Conservation (phyloP, 495 filamentous ascomycete species). For the Friedmanniomyces simplex region DNA sequence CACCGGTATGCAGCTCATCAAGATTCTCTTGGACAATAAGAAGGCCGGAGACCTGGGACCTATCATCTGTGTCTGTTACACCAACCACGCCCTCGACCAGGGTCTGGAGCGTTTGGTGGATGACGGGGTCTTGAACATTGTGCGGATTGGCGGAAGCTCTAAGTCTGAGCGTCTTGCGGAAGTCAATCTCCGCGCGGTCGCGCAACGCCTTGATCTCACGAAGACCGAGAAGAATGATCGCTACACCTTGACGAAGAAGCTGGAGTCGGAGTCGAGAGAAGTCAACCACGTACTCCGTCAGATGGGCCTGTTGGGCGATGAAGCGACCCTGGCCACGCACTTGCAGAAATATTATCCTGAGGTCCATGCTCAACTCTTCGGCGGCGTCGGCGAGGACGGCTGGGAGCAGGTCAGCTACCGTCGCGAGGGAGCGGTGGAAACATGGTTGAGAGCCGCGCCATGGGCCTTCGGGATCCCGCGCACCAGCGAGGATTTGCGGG, state of each 20-base stretch:
- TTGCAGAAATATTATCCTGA: slow-evolving; percentile 8
- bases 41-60: slow-evolving; percentile 44
- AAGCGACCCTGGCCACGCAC: slow-evolving; percentile 17
- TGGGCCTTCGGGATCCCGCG: not conserved
- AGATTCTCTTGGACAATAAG: slow-evolving; percentile 53
- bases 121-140: slow-evolving; percentile 45
- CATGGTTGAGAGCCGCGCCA: not conserved
- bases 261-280: slow-evolving; percentile 25
- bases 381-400: slow-evolving; percentile 29
- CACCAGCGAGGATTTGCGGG: slow-evolving; percentile 8
- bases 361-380: slow-evolving; percentile 8
- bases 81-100: slow-evolving; percentile 66
- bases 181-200: slow-evolving; percentile 39
- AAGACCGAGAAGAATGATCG: slow-evolving; percentile 33
- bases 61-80: slow-evolving; percentile 53
- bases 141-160: slow-evolving; percentile 59
- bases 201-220: slow-evolving; percentile 28
- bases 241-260: slow-evolving; percentile 17
- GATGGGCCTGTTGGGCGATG: slow-evolving; percentile 6
- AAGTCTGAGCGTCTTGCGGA: slow-evolving; percentile 47
- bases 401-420: slow-evolving; percentile 13
- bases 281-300: slow-evolving; percentile 28
- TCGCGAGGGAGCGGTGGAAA: not conserved
- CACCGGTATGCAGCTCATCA: slow-evolving; percentile 47
- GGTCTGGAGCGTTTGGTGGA: slow-evolving; percentile 53